phyloP scores from a whole-genome alignment of 352 stramenopile genomes.

The Aphanomyces stellatus region DNA sequence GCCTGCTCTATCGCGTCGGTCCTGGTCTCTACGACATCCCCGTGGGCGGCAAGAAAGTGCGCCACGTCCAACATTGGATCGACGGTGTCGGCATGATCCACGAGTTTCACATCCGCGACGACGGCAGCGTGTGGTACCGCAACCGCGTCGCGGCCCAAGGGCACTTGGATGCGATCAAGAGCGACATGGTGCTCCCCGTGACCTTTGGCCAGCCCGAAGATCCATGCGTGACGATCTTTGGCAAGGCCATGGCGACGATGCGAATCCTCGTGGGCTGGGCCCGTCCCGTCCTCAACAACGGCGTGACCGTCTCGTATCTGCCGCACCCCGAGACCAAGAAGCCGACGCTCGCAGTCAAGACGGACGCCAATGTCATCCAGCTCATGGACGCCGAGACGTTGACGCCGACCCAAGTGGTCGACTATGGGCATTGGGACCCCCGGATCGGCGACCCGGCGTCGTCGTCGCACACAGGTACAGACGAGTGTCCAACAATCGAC shows the following conservation, averaged over 20 bases:
- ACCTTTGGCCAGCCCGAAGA: neutral
- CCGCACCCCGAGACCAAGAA: neutral
- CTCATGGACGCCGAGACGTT: constrained; percentile 3
- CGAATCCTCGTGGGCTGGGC: neutral
- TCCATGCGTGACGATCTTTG: constrained; percentile 7
- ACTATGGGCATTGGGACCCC: neutral
- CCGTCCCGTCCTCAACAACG: neutral
- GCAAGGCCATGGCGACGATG: neutral
- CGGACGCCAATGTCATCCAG: neutral
- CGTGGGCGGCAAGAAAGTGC: neutral
- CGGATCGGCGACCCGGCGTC: neutral
- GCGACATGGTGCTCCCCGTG: neutral
- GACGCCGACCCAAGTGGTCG: neutral
- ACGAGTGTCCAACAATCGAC: too few species aligned
- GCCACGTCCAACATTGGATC: neutral
- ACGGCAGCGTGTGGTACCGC: neutral
- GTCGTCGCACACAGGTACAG: neutral
- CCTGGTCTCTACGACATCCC: neutral
- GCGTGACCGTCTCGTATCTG: neutral
- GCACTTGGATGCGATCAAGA: neutral
- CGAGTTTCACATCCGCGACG: neutral
- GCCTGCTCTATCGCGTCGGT: neutral
- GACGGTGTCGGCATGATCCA: neutral
- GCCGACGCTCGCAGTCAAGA: constrained; percentile 1
- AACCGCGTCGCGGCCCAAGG: neutral